Conservation (phyloP, 352 stramenopile species). For the Pythium aphanidermatum region DNA sequence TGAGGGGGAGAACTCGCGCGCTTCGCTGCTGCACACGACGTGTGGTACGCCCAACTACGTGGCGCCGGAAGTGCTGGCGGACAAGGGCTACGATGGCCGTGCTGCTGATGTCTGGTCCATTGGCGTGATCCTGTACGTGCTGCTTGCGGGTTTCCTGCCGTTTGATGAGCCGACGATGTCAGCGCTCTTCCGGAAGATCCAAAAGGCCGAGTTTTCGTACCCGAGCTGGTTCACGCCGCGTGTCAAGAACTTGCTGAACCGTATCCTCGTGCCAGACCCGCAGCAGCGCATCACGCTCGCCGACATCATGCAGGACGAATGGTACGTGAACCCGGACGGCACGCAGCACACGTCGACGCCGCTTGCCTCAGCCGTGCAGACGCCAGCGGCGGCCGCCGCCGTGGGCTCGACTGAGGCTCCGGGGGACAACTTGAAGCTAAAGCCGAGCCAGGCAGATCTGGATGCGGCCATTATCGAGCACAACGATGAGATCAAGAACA, state of each 20-base stretch:
- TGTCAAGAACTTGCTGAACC: slow-evolving; percentile 86
- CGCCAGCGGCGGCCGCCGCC: slow-evolving; percentile 8
- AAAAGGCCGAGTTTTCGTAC: slow-evolving; percentile 94
- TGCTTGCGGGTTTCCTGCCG: slow-evolving; percentile 90
- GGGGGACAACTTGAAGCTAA: slow-evolving; percentile 51
- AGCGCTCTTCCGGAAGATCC: slow-evolving; percentile 96
- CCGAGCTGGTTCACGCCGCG: slow-evolving; percentile 89
- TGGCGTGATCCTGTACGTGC: slow-evolving; percentile 98
- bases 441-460: slow-evolving; percentile 79
- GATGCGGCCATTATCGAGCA: slow-evolving; percentile 80
- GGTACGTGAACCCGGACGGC: slow-evolving; percentile 70
- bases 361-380: slow-evolving; percentile 12
- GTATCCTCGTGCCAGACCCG: slow-evolving; percentile 92
- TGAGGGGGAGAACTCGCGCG: slow-evolving; percentile 78
- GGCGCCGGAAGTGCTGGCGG: slow-evolving; percentile 88
- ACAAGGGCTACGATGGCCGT: slow-evolving; percentile 93
- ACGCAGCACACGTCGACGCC: neutral
- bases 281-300: slow-evolving; percentile 76
- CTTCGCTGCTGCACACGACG: slow-evolving; percentile 92
- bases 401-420: slow-evolving; percentile 11
- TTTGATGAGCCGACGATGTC: slow-evolving; percentile 95
- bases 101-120: slow-evolving; percentile 96
- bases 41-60: slow-evolving; percentile 98
- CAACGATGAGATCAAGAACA: slow-evolving; percentile 55
- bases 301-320: slow-evolving; percentile 90